Evolutionary conservation across 345 rosid genomes (phyloP).

Genomic region (Stellera chamaejasme): DNA sequence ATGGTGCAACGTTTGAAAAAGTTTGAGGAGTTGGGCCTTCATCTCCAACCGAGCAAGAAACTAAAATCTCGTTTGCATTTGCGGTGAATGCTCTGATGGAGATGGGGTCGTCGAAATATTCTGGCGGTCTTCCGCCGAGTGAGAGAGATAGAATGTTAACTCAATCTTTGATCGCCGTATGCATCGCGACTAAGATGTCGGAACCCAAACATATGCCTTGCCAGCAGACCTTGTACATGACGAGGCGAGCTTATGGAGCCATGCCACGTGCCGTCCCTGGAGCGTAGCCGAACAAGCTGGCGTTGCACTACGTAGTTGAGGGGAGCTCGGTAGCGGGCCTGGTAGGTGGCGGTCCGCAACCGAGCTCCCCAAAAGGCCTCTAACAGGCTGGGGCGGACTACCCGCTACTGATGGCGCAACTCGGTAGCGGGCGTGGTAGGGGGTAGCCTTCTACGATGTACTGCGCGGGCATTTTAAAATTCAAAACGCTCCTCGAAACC

Average conservation of each 20-base stretch:
- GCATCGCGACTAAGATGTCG: constrained; percentile 43
- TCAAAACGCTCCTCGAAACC: too few relatives aligned
- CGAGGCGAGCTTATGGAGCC: constrained; percentile 45
- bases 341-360: too few relatives aligned
- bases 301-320: too few relatives aligned
- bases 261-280: constrained; percentile 46
- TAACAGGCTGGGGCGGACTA: too few relatives aligned
- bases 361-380: too few relatives aligned
- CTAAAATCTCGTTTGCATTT: constrained; percentile 40
- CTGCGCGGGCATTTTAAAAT: too few relatives aligned
- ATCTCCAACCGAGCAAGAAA: constrained; percentile 57
- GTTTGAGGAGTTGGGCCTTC: constrained; percentile 38
- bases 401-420: too few relatives aligned
- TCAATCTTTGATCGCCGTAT: constrained; percentile 39
- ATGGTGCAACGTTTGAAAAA: constrained; percentile 45
- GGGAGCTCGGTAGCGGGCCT: too few relatives aligned
- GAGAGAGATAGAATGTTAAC: constrained; percentile 51
- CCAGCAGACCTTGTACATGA: constrained; percentile 51
- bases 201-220: constrained; percentile 42
- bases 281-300: constrained; percentile 42
- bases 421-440: too few relatives aligned
- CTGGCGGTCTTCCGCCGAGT: constrained; percentile 40
- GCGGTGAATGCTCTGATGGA: constrained; percentile 58
- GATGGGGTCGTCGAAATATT: constrained; percentile 39
- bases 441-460: too few relatives aligned